Evolutionary conservation across 208 protist species (phyloP).

Genomic region (Leishmania tropica): DNA sequence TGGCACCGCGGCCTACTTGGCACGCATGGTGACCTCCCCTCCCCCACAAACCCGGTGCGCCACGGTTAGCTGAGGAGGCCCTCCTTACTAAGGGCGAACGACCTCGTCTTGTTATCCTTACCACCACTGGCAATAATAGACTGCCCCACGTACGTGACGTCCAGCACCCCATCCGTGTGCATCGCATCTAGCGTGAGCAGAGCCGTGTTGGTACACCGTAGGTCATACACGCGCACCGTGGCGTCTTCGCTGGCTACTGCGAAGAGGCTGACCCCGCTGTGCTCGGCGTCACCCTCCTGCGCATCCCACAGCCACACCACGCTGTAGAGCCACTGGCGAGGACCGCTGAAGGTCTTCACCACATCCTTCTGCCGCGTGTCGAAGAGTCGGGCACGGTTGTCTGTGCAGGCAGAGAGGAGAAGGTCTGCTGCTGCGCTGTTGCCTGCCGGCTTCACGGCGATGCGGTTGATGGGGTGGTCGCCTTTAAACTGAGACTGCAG

Average conservation of each 20-base stretch:
- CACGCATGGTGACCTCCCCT: not conserved
- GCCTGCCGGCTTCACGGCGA: conserved; percentile 53
- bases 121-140: conserved; percentile 69
- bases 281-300: conserved; percentile 42
- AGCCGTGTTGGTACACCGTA: conserved; percentile 57
- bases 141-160: conserved; percentile 72
- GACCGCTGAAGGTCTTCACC: conserved; percentile 74
- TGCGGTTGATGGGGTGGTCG: conserved; percentile 71
- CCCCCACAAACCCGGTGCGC: too few species aligned
- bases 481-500: conserved; percentile 52
- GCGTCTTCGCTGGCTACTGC: conserved; percentile 71
- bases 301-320: conserved; percentile 66
- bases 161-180: conserved; percentile 84
- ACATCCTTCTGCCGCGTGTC: conserved; percentile 63
- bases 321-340: conserved; percentile 87
- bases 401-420: conserved; percentile 74
- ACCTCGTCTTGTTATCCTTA: conserved; percentile 84
- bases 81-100: conserved; percentile 53
- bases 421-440: conserved; percentile 49
- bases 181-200: conserved; percentile 74
- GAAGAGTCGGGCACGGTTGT: conserved; percentile 82
- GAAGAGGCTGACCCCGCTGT: conserved; percentile 45
- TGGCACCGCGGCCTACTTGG: not conserved
- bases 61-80: conserved; percentile 3
- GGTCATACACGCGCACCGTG: conserved; percentile 77